Evolutionary conservation across 2,329 filamentous ascomycete genomes (phyloP).

Genomic region (Aspergillus glaucus): DNA sequence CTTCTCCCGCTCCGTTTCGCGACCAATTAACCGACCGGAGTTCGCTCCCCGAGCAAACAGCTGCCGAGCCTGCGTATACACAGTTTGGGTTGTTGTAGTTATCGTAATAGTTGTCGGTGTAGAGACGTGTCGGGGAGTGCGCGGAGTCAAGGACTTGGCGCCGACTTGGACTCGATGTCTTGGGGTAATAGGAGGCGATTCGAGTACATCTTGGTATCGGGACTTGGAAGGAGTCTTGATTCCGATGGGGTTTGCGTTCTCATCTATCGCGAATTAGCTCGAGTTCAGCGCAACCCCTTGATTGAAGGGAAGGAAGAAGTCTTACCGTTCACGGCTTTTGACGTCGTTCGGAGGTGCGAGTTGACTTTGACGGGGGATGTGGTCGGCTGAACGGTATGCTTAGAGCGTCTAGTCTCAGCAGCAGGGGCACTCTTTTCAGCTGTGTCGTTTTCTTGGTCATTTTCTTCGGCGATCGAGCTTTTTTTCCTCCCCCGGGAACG

Average conservation of each 20-base stretch:
- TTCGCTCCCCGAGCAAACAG: conserved; percentile 75
- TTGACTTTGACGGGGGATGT: conserved; percentile 44
- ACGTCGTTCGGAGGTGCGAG: conserved; percentile 33
- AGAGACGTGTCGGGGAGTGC: conserved; percentile 69
- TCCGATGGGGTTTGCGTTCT: conserved; percentile 34
- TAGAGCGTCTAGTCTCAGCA: conserved; percentile 39
- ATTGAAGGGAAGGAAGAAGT: background rate
- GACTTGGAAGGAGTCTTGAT: conserved; percentile 49
- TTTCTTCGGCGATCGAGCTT: conserved; percentile 21
- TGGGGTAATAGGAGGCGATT: conserved; percentile 67
- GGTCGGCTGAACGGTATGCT: conserved; percentile 41
- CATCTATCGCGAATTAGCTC: conserved; percentile 29
- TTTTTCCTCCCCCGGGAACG: conserved; percentile 31
- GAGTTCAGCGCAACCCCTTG: background rate
- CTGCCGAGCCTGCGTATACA: conserved; percentile 83
- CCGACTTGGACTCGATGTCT: conserved; percentile 74
- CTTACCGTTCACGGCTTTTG: conserved; percentile 34
- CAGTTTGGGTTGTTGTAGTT: conserved; percentile 49
- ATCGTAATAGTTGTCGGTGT: conserved; percentile 48
- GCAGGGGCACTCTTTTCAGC: conserved; percentile 15
- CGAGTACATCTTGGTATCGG: conserved; percentile 67
- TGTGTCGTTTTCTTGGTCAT: conserved; percentile 24
- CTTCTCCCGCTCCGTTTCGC: conserved; percentile 62
- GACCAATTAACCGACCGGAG: conserved; percentile 68
- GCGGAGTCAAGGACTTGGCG: conserved; percentile 67